Evolutionary conservation across 73 alveolate genomes (phyloP), one percentile per base, ranked within the genome.

Genomic region (Paramecium sexaurelia): DNA sequence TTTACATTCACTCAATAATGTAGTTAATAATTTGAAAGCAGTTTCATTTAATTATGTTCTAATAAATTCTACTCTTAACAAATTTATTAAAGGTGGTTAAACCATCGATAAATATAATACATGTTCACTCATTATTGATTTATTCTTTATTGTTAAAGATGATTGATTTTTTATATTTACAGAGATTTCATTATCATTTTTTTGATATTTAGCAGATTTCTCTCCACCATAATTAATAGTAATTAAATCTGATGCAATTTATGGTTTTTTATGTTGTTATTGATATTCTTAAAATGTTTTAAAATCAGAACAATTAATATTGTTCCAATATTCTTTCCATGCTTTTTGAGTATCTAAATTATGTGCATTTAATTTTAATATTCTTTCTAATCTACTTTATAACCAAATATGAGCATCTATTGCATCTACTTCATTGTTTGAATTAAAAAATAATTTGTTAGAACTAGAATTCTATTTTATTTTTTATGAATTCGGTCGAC

Each of bases 201-300:
- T 19, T 75, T 33, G 9, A 20, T 36, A 15, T 75, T 61, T 61
- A 6, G 1, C 24, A 10, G 83, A 1, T 7, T 6, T 61, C 10
- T 26, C 39, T 61, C 43, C 83, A 6, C 47, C 45, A 5, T 61
- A 61, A 29, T 61, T 26, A 6, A 13, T 32, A 61, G 47, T 61
- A 3, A 26, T 24, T 61, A 61, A 61, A 5, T 61, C 83, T 24
- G 19, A 61, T 26, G 43, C 45, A 29, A 61, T 13, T 5, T 61
- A 15, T 2, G 83, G 83, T 61, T 61, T 61, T 26, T 61, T 61
- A 61, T 61, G 83, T 29, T 32, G 26, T 61, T 61, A 43, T 41
- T 43, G 32, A 78, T 41, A 78, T 78, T 78, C 90, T 41, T 20
- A 37, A 24, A 73, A 73, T 73, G 87, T 73, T 15, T 36, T 73